phyloP scores from a whole-genome alignment of 2,329 filamentous ascomycete species.

The Sarocladium strictum region DNA sequence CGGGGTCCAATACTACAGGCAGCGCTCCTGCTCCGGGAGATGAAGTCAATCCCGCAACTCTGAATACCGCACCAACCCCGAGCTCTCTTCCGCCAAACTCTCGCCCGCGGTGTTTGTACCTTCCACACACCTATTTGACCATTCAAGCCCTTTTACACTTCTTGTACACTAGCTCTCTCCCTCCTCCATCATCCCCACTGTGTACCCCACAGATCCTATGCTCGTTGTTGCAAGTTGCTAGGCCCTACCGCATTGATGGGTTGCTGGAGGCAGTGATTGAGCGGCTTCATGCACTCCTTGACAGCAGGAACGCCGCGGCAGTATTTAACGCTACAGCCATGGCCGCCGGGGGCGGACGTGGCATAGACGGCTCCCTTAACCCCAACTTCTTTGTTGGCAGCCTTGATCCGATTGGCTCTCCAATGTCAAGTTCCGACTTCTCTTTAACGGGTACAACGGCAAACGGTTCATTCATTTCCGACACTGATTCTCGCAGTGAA shows the following conservation, averaged over 20 bases:
- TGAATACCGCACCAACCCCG: slow-evolving; percentile 53
- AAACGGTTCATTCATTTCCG: slow-evolving; percentile 1
- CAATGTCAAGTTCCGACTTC: slow-evolving; percentile 27
- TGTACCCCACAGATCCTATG: slow-evolving; percentile 95
- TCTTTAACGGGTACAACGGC: slow-evolving; percentile 23
- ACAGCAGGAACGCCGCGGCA: slow-evolving; percentile 89
- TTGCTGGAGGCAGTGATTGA: slow-evolving; percentile 90
- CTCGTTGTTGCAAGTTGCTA: slow-evolving; percentile 85
- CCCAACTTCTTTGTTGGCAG: slow-evolving; percentile 56
- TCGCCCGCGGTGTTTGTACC: slow-evolving; percentile 79
- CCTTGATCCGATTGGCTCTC: slow-evolving; percentile 35
- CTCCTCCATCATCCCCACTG: slow-evolving; percentile 65
- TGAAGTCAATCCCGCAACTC: slow-evolving; percentile 31
- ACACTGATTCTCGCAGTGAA: slow-evolving; percentile 14
- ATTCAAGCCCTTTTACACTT: slow-evolving; percentile 87
- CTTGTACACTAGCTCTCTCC: slow-evolving; percentile 86
- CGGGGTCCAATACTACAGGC: slow-evolving; percentile 36
- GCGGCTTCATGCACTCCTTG: slow-evolving; percentile 79
- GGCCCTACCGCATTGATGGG: slow-evolving; percentile 89
- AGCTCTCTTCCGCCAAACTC: slow-evolving; percentile 52
- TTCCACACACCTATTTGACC: slow-evolving; percentile 87
- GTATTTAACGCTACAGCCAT: slow-evolving; percentile 98
- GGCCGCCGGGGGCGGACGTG: slow-evolving; percentile 88
- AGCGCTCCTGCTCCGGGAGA: slow-evolving; percentile 32
- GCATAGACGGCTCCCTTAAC: slow-evolving; percentile 62